Evolutionary conservation across 306 rosid genomes (phyloP), one percentile per base, ranked within the genome.

Genomic region (Pyrus betulifolia): DNA sequence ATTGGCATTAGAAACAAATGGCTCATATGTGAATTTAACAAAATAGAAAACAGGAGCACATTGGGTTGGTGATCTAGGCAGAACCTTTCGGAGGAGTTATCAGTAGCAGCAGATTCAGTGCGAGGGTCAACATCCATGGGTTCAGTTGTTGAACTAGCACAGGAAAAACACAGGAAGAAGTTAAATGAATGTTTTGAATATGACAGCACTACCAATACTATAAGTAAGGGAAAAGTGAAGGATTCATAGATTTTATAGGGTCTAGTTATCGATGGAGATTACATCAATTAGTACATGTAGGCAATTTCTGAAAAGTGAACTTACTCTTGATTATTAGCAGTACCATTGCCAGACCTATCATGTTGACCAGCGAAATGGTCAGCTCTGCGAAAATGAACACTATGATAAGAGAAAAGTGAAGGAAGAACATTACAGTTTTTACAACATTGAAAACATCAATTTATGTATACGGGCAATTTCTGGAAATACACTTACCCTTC

Each of bases 71-170:
- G 38, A 55, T 57, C 76, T 57, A 79, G 71, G 67, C 69, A 15
- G 25, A 15, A 96, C 99, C 97, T 96, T 81, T 86, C 96, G 58
- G 90, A 82, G 77, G 97, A 77, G 44, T 82, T 87, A 80, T 77
- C 74, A n/a, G 58, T 64, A 57, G 88, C 84, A 78, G 99, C 82
- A 78, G 99, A 31, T 63, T 83, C 89, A 13, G 88, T 67, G 30
- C 91, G 74, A 51, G 86, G 78, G 76, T 88, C 97, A 25, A 90
- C 83, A 42, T 92, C 99, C 91, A 91, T 89, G 76, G 90, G 72
- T 71, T 90, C 97, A 11, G 82, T 60, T 44, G 87, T 77, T 59
- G 92, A 77, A 55, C 97, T 95, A 59, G 25, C 42, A 71, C 22
- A 38, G 72, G 12, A 42, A 30, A 67, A 55, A 15, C 10, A 46